Evolutionary conservation across 768 basidiomycete species (phyloP).

Genomic region (Pleurotus cornucopiae): DNA sequence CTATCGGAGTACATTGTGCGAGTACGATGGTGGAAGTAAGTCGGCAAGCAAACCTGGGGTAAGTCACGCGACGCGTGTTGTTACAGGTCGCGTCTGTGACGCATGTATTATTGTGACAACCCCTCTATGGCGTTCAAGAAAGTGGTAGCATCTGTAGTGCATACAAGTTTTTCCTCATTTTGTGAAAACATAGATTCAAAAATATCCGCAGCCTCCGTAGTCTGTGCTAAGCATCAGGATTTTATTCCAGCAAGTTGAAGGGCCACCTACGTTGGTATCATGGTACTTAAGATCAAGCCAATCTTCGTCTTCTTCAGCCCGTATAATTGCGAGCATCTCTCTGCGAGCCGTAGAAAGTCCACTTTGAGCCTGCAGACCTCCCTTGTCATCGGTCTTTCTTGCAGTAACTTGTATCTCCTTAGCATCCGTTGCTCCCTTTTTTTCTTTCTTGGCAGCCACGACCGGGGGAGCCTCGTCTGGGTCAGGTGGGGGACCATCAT

Average conservation of each 20-base stretch:
- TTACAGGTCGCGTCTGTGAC: not conserved
- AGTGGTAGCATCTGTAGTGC: conserved; percentile 49
- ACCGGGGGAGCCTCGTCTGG: conserved; percentile 64
- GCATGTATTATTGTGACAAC: conserved; percentile 24
- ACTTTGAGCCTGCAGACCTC: conserved; percentile 44
- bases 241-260: not conserved
- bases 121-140: conserved; percentile 58
- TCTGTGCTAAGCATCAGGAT: conserved; percentile 32
- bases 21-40: not conserved
- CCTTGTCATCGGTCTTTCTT: conserved; percentile 64
- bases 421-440: conserved; percentile 51
- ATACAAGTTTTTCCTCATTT: conserved; percentile 43
- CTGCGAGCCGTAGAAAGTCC: conserved; percentile 67
- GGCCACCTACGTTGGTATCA: conserved; percentile 52
- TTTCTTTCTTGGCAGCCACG: conserved; percentile 51
- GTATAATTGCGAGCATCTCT: conserved; percentile 73
- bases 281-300: conserved; percentile 71
- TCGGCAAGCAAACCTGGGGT: not conserved
- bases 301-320: conserved; percentile 71
- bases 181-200: conserved; percentile 66
- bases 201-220: conserved; percentile 47
- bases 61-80: not conserved
- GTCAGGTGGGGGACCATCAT: conserved; percentile 76
- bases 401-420: conserved; percentile 78
- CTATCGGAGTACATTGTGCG: conserved; percentile 24